These are phyloP conservation scores for Scenedesmus sp. DNA, from an alignment of 163 green algal genomes.

Conservation along the genomic window DNA sequence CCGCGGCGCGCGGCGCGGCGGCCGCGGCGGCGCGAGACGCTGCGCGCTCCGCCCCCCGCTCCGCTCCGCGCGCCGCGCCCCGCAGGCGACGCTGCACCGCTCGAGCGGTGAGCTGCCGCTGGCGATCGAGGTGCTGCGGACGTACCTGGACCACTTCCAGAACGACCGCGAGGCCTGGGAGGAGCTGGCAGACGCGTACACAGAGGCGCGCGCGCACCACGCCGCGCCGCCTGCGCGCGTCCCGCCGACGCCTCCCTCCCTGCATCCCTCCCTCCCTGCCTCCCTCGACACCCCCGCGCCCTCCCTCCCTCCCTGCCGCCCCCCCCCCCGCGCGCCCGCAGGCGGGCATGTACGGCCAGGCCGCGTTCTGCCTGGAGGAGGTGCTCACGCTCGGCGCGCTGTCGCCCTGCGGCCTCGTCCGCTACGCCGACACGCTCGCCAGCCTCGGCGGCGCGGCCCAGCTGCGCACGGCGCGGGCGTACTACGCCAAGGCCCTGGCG, in stretches of 20 bases:
- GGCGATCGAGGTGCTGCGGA: slow-evolving; percentile 71
- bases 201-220: slow-evolving; percentile 57
- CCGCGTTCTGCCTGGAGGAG: slow-evolving; percentile 90
- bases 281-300: too few relatives aligned
- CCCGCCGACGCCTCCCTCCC: too few relatives aligned
- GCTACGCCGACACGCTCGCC: slow-evolving; percentile 76
- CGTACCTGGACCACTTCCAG: slow-evolving; percentile 77
- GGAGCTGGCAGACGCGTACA: slow-evolving; percentile 69
- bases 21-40: background rate
- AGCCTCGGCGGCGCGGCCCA: slow-evolving; percentile 53
- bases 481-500: slow-evolving; percentile 67
- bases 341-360: slow-evolving; percentile 77
- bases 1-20: background rate
- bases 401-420: slow-evolving; percentile 56
- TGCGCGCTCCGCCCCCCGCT: background rate
- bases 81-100: slow-evolving; percentile 57
- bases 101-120: slow-evolving; percentile 54
- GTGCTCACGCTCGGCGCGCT: slow-evolving; percentile 74
- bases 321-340: slow-evolving; percentile 49
- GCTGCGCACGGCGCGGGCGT: slow-evolving; percentile 53
- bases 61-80: background rate
- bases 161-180: slow-evolving; percentile 76
- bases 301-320: too few relatives aligned
- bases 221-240: too few relatives aligned
- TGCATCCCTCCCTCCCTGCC: too few relatives aligned